Percentiles rank a stretch among this genome's conserved stretches.
phyloP scores from a whole-genome alignment of 176 grass and related monocot species.

The Oryza nivara region DNA sequence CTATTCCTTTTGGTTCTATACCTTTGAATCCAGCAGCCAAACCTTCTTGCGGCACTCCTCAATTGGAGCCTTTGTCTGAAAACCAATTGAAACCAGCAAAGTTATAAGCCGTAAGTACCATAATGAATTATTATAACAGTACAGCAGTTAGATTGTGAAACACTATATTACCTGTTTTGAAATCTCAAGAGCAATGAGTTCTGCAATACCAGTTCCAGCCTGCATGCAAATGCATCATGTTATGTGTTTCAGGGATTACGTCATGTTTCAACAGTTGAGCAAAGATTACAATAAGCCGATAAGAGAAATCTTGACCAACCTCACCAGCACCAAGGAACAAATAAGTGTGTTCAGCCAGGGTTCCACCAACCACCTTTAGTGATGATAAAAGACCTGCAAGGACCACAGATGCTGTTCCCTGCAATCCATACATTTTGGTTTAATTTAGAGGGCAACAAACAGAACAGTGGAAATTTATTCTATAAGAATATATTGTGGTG shows the following conservation, averaged over 20 bases:
- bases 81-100: slow-evolving; percentile 42
- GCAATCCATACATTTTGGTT: slow-evolving; percentile 46
- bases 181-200: slow-evolving; percentile 96
- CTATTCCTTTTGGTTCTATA: slow-evolving; percentile 35
- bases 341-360: slow-evolving; percentile 91
- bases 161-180: slow-evolving; percentile 75
- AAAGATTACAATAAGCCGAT: not conserved
- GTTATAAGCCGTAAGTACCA: slow-evolving; percentile 16
- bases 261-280: not conserved
- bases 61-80: slow-evolving; percentile 79
- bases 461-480: not conserved
- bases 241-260: slow-evolving; percentile 29
- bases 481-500: slow-evolving; percentile 10
- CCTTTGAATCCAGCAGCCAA: slow-evolving; percentile 97
- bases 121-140: slow-evolving; percentile 1
- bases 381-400: slow-evolving; percentile 89
- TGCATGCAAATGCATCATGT: slow-evolving; percentile 48
- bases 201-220: slow-evolving; percentile 99
- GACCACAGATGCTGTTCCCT: slow-evolving; percentile 99
- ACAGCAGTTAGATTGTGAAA: slow-evolving; percentile 20
- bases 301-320: slow-evolving; percentile 52
- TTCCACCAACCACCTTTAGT: slow-evolving; percentile 81
- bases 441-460: slow-evolving; percentile 34
- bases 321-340: slow-evolving; percentile 99
- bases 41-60: slow-evolving; percentile 94